Evolutionary conservation across 1,284 basidiomycete genomes (phyloP).

Genomic region (Bjerkandera adusta): DNA sequence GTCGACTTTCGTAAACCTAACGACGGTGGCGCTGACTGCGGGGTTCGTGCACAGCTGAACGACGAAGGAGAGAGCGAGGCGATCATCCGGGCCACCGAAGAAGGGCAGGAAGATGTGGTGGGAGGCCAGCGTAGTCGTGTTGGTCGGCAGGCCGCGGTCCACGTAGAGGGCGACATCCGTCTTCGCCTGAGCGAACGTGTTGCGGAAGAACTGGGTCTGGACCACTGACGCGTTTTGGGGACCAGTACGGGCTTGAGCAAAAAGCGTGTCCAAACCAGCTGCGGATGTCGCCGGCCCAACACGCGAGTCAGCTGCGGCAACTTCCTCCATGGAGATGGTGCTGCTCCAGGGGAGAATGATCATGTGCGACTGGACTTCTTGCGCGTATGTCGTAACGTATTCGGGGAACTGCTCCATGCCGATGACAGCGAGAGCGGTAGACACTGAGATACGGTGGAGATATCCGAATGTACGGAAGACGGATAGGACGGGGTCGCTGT

Average conservation of each 20-base stretch:
- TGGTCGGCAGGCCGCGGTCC: conserved; percentile 48
- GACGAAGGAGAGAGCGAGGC: conserved; percentile 76
- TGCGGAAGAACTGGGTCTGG: conserved; percentile 79
- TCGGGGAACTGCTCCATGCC: conserved; percentile 66
- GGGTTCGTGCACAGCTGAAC: conserved; percentile 75
- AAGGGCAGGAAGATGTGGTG: conserved; percentile 85
- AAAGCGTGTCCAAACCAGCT: conserved; percentile 52
- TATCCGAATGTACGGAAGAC: conserved; percentile 82
- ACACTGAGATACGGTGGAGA: conserved; percentile 68
- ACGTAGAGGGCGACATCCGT: conserved; percentile 81
- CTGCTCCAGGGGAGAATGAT: conserved; percentile 80
- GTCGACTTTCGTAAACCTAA: conserved; percentile 52
- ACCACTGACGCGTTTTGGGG: conserved; percentile 50
- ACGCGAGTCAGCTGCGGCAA: conserved; percentile 33
- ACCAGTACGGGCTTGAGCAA: conserved; percentile 38
- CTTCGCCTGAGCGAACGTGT: conserved; percentile 67
- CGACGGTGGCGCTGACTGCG: conserved; percentile 65
- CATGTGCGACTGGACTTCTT: conserved; percentile 63
- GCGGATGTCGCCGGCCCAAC: conserved; percentile 15
- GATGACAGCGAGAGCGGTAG: conserved; percentile 66
- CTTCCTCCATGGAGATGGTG: conserved; percentile 16
- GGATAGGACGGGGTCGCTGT: conserved; percentile 77
- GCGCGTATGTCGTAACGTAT: conserved; percentile 66
- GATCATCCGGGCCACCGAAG: conserved; percentile 91
- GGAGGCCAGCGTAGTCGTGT: conserved; percentile 25